These are phyloP conservation scores for Neurospora sp. DNA, from an alignment of 495 filamentous ascomycete species.

Conservation along the genomic window DNA sequence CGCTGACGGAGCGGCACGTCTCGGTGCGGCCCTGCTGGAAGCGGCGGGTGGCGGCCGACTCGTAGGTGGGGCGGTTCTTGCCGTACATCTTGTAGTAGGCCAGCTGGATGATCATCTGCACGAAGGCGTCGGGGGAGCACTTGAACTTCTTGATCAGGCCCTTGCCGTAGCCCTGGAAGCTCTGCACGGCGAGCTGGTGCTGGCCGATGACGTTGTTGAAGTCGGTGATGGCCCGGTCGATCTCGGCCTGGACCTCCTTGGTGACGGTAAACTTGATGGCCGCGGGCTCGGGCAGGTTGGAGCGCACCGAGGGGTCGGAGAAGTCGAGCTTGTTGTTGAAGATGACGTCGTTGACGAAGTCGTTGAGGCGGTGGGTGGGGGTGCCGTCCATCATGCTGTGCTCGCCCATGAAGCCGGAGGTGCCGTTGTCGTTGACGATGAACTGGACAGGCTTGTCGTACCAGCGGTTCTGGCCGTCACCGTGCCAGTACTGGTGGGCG, in stretches of 20 bases:
- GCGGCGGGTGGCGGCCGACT: conserved; percentile 86
- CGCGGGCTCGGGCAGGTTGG: conserved; percentile 71
- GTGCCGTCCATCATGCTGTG: conserved; percentile 99
- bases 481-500: conserved; percentile 95
- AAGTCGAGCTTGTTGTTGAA: conserved; percentile 88
- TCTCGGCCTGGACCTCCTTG: conserved; percentile 58
- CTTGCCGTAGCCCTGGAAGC: conserved; percentile 97
- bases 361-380: conserved; percentile 90
- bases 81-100: conserved; percentile 99
- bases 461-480: conserved; percentile 91
- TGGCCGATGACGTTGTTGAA: conserved; percentile 69
- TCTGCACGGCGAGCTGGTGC: conserved; percentile 88
- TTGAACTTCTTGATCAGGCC: conserved; percentile 99
- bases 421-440: conserved; percentile 96
- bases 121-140: conserved; percentile 94
- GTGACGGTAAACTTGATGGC: conserved; percentile 69
- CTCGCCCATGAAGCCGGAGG: conserved; percentile 95
- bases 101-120: conserved; percentile 98
- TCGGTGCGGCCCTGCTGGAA: conserved; percentile 97
- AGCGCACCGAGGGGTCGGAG: conserved; percentile 62
- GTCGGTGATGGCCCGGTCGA: conserved; percentile 64
- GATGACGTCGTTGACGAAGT: conserved; percentile 82
- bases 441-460: conserved; percentile 98
- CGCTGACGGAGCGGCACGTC: conserved; percentile 84
- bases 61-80: conserved; percentile 95